A percentile compares a stretch with the other conserved stretches of the same genome.
phyloP scores from a whole-genome alignment of 495 filamentous ascomycete genomes.

The Neurospora sp. region DNA sequence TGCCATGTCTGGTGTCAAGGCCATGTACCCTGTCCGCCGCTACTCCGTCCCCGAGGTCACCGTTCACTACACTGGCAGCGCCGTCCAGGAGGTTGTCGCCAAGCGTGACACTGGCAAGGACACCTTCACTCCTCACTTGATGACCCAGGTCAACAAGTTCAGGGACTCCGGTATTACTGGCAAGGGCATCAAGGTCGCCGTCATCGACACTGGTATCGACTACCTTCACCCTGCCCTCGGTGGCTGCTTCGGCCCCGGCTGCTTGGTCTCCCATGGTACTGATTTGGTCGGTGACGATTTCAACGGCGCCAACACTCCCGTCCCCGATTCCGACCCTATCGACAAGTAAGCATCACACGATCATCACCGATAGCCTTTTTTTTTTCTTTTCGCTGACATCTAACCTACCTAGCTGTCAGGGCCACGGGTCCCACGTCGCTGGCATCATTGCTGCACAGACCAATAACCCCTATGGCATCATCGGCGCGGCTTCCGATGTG shows the following conservation, averaged over 20 bases:
- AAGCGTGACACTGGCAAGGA: slow-evolving; percentile 26
- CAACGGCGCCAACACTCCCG: slow-evolving; percentile 28
- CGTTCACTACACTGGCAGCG: slow-evolving; percentile 33
- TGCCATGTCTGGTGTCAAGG: slow-evolving; percentile 33
- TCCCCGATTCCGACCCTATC: slow-evolving; percentile 36
- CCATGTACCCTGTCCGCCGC: slow-evolving; percentile 34
- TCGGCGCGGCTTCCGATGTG: slow-evolving; percentile 45
- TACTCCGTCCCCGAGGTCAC: slow-evolving; percentile 34
- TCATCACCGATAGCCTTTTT: too few relatives aligned
- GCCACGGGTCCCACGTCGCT: slow-evolving; percentile 40
- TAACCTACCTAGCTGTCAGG: slow-evolving; percentile 18
- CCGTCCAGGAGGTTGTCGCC: slow-evolving; percentile 14
- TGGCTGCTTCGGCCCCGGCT: slow-evolving; percentile 45
- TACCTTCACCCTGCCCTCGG: slow-evolving; percentile 49
- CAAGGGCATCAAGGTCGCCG: slow-evolving; percentile 36
- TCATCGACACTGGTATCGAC: slow-evolving; percentile 44
- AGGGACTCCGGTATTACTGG: slow-evolving; percentile 32
- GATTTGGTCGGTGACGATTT: slow-evolving; percentile 46
- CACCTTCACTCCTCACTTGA: slow-evolving; percentile 33
- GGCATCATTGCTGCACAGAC: slow-evolving; percentile 46
- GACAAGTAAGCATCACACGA: slow-evolving; percentile 12
- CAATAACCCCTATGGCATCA: slow-evolving; percentile 38
- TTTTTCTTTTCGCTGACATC: too few relatives aligned
- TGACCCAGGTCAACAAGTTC: slow-evolving; percentile 42
- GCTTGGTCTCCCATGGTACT: slow-evolving; percentile 42